Evolutionary conservation across 768 basidiomycete species (phyloP), one percentile per base, ranked within the genome.

Genomic region (Coprinellus micaceus): DNA sequence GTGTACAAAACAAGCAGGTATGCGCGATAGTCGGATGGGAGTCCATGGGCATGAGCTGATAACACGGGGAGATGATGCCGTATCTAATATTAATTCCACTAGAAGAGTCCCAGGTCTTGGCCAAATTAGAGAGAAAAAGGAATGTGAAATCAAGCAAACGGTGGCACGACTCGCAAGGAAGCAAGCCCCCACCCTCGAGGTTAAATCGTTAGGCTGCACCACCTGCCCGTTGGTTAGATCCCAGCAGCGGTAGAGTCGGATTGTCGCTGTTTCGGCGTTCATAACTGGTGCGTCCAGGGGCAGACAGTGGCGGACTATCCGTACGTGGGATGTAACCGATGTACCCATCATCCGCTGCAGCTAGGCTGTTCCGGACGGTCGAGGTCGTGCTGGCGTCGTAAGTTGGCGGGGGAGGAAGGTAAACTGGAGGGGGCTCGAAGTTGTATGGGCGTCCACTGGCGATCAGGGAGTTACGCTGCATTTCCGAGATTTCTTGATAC

Each of bases 361-460:
- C n/a, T n/a, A n/a, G n/a, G n/a, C n/a, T 54, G 12, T 39, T 52
- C 11, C n/a, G 33, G 9, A 46, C 10, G 37, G 37, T 37, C 24
- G 57, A 39, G 25, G 46, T 40, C 1, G 33, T 15, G 41, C 43
- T 22, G 19, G 37, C 63, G 3, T 70, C 67, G 61, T 83, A 83
- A 3, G 73, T 69, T 4, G 79, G 75, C 12, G 83, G 82, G 19
- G 74, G 74, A n/a, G 74, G 75, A 47, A 77, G 64, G 63, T 83
- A 83, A 1, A 80, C 79, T 41, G 82, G 82, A 1, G 79, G 78
- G 19, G 81, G 80, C 15, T 77, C 78, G 10, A 62, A 71, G 40
- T 69, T 60, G 29, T 70, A 66, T 30, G 62, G 61, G n/a, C 64
- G 62, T 21, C 71, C 66, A n/a, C n/a, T n/a, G n/a, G n/a, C n/a